Evolutionary conservation across 2,329 filamentous ascomycete species (phyloP).

Genomic region (Fusarium sp.): DNA sequence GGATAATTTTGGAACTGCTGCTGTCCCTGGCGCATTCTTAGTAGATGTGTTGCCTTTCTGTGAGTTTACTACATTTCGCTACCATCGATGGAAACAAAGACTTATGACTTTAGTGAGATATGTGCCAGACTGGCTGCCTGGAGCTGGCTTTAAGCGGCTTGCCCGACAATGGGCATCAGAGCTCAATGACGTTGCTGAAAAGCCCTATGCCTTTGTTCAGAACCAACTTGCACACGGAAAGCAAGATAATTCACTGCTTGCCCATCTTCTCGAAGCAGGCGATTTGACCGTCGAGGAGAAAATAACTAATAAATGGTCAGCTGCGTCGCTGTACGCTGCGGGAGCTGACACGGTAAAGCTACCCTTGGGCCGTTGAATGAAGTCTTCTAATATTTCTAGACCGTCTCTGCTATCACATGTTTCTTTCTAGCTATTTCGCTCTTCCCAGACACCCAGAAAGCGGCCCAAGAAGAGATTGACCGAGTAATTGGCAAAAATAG

Average conservation of each 20-base stretch:
- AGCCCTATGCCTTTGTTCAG: conserved; percentile 34
- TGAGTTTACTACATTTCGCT: too few relatives aligned
- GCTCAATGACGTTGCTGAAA: conserved; percentile 15
- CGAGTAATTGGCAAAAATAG: conserved; percentile 46
- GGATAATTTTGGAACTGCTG: conserved; percentile 31
- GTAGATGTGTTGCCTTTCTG: conserved; percentile 38
- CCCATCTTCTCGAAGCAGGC: conserved; percentile 15
- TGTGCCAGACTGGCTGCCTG: conserved; percentile 37
- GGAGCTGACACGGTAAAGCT: conserved; percentile 41
- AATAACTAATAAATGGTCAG: conserved; percentile 39
- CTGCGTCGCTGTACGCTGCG: conserved; percentile 34
- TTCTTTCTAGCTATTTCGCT: conserved; percentile 38
- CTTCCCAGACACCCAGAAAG: conserved; percentile 27
- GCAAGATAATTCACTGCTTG: conserved; percentile 22
- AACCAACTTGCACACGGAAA: conserved; percentile 25
- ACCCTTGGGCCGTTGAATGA: too few relatives aligned
- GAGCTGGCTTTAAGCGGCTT: conserved; percentile 24
- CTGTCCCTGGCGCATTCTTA: conserved; percentile 31
- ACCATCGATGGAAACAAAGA: too few relatives aligned
- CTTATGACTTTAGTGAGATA: conserved; percentile 34
- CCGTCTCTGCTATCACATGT: conserved; percentile 31
- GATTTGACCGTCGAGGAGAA: conserved; percentile 25
- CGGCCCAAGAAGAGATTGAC: conserved; percentile 43
- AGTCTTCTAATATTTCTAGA: conserved; percentile 14
- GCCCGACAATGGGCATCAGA: conserved; percentile 26